Percentiles rank a stretch among this genome's conserved stretches.
Conservation (phyloP, 2,329 filamentous ascomycete genomes). For the Nothophaeocryptopus gaeumannii region DNA sequence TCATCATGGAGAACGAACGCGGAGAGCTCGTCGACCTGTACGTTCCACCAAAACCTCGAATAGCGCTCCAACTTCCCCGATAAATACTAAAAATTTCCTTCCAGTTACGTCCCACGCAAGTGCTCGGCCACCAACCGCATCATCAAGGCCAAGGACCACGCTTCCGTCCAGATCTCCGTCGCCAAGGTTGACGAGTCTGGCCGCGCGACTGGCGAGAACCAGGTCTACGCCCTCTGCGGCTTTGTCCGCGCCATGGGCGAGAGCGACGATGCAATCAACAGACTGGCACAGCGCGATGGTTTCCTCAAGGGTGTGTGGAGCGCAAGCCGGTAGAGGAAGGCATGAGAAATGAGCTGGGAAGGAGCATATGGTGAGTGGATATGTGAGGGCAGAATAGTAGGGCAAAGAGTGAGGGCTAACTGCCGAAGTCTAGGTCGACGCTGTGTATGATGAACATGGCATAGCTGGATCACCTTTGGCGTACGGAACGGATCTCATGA, state of each 20-base stretch:
- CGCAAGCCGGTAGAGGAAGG: constrained; percentile 57
- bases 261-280: constrained; percentile 94
- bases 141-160: constrained; percentile 99
- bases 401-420: constrained; percentile 4
- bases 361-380: neutral
- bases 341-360: constrained; percentile 13
- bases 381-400: neutral
- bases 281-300: constrained; percentile 91
- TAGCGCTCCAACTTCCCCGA: constrained; percentile 8
- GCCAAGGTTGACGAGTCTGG: constrained; percentile 99
- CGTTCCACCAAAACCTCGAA: constrained; percentile 39
- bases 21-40: constrained; percentile 99
- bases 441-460: neutral
- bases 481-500: constrained; percentile 3
- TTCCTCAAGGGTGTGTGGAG: constrained; percentile 97
- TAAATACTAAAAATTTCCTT: constrained; percentile 31
- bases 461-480: neutral
- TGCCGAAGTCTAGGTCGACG: neutral
- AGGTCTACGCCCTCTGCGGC: constrained; percentile 94
- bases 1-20: constrained; percentile 98
- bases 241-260: constrained; percentile 98
- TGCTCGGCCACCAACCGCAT: constrained; percentile 99
- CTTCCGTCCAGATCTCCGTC: constrained; percentile 93
- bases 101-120: constrained; percentile 95
- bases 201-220: constrained; percentile 93